Percentiles rank a stretch among this genome's conserved stretches.
Evolutionary conservation across 2,329 filamentous ascomycete genomes (phyloP).

Genomic region (Fusarium beomiforme): DNA sequence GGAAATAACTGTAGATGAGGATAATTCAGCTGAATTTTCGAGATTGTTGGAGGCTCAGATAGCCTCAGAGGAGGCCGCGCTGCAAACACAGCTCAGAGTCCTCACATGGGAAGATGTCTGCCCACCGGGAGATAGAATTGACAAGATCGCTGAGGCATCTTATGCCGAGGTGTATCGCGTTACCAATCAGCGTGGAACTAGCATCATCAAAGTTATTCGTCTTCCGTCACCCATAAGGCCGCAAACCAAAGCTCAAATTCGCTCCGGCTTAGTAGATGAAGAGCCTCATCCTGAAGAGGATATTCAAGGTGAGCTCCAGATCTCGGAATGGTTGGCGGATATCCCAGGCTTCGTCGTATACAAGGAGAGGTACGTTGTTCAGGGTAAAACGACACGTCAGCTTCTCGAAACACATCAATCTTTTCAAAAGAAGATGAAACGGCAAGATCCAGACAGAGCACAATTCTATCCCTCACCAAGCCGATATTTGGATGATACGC

Average conservation of each 20-base stretch:
- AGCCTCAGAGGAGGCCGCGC: slow-evolving; percentile 31
- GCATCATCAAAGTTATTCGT: slow-evolving; percentile 73
- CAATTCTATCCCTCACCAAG: slow-evolving; percentile 72
- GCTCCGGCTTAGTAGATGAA: slow-evolving; percentile 66
- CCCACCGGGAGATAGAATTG: slow-evolving; percentile 61
- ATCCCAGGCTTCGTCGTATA: slow-evolving; percentile 73
- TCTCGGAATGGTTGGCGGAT: slow-evolving; percentile 71
- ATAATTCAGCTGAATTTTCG: slow-evolving; percentile 2
- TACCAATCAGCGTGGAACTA: slow-evolving; percentile 66
- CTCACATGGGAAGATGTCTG: slow-evolving; percentile 69
- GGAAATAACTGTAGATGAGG: background rate
- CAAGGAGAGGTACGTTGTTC: slow-evolving; percentile 70
- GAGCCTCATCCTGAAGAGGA: slow-evolving; percentile 65
- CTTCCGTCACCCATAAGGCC: slow-evolving; percentile 66
- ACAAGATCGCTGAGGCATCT: slow-evolving; percentile 74
- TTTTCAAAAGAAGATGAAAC: slow-evolving; percentile 64
- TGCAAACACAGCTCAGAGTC: slow-evolving; percentile 50
- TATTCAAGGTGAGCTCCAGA: slow-evolving; percentile 67
- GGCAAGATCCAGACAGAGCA: slow-evolving; percentile 63
- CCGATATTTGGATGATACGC: slow-evolving; percentile 66
- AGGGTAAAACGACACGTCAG: slow-evolving; percentile 62
- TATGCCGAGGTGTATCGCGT: slow-evolving; percentile 74
- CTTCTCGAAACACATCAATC: slow-evolving; percentile 69
- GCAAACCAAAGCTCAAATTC: slow-evolving; percentile 66
- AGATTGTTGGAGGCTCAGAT: slow-evolving; percentile 9